These are phyloP conservation scores for Aspergillus conjunctus DNA, from an alignment of 495 filamentous ascomycete species.

Conservation along the genomic window DNA sequence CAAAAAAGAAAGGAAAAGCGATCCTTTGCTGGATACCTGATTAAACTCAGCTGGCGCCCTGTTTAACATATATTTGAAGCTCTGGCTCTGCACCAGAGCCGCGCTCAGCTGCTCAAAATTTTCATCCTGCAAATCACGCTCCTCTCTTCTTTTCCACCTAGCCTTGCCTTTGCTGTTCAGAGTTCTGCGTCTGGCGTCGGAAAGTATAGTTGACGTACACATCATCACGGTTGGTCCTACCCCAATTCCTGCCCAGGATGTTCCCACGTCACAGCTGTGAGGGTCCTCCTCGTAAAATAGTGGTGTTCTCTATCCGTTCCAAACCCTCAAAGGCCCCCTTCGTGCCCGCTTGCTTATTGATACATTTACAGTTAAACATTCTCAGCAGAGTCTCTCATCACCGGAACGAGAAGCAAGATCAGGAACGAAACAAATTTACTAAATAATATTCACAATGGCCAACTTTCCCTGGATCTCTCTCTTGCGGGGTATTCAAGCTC, in stretches of 20 bases:
- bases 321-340: no score
- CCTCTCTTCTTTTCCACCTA: not conserved
- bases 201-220: not conserved
- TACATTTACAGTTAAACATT: not conserved
- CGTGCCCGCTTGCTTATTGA: not conserved
- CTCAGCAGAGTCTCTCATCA: not conserved
- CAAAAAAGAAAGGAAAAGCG: not conserved
- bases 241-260: no score
- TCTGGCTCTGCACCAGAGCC: constrained; percentile 13
- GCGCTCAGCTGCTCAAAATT: not conserved
- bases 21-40: not conserved
- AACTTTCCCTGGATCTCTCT: constrained; percentile 55
- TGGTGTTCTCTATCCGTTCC: no score
- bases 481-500: constrained; percentile 62
- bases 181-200: not conserved
- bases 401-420: not conserved
- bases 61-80: constrained; percentile 17
- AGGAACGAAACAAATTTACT: not conserved
- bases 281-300: no score
- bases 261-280: no score
- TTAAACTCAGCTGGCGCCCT: constrained; percentile 2
- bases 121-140: not conserved
- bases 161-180: not conserved
- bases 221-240: not conserved
- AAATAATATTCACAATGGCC: not conserved